These are phyloP conservation scores for Ulota crispa DNA, from an alignment of 225 moss, liverwort and hornwort genomes.

Conservation along the genomic window DNA sequence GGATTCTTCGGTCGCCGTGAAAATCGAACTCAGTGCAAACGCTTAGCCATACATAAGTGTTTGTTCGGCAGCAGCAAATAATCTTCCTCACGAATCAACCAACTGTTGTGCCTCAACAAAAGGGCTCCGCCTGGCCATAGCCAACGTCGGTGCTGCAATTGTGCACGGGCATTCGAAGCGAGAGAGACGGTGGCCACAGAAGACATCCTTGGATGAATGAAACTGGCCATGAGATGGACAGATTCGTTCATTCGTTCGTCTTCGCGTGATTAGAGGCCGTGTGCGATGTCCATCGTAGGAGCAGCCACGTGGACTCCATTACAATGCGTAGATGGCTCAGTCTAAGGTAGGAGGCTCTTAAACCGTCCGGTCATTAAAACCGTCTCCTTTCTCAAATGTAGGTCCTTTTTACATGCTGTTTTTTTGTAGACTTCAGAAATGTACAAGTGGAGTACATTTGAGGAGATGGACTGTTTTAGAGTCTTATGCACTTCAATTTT, in stretches of 20 bases:
- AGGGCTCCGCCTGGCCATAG: slow-evolving; percentile 21
- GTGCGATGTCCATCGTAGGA: neutral
- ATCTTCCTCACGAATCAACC: neutral
- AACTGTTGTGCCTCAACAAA: neutral
- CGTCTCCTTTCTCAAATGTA: too few species aligned
- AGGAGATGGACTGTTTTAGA: too few species aligned
- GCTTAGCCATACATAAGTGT: neutral
- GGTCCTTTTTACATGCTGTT: too few species aligned
- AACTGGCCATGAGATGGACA: neutral
- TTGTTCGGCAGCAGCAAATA: neutral
- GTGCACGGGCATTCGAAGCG: neutral
- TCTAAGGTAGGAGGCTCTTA: too few species aligned
- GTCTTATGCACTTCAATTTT: too few species aligned
- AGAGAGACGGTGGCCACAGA: neutral
- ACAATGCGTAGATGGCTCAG: too few species aligned
- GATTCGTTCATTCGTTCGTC: neutral
- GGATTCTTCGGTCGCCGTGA: neutral
- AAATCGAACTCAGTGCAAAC: neutral
- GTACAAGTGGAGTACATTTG: too few species aligned
- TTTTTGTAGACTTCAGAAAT: too few species aligned
- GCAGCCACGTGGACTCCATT: neutral
- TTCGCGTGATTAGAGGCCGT: neutral
- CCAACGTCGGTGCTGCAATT: slow-evolving; percentile 11
- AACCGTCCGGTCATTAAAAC: too few species aligned
- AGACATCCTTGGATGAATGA: neutral